Evolutionary conservation across 1,139 yeast genomes (phyloP), one percentile per base, ranked within the genome.

Genomic region (Yamadazyma spencermartinsiae): DNA sequence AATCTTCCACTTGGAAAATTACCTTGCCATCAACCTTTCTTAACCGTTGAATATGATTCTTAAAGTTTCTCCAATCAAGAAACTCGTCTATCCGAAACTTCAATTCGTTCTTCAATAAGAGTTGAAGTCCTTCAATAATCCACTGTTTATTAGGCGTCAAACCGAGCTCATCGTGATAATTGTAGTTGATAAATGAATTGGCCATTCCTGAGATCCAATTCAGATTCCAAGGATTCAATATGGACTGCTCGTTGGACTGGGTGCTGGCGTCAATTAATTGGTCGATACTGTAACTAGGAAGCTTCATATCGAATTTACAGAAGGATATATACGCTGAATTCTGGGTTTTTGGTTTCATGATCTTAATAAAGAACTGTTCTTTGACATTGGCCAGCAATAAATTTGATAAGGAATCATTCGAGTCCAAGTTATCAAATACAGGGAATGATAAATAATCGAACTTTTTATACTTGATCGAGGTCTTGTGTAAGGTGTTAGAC

Each of bases 61-160:
- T 60, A 46, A 59, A 65, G 33, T 61, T 56, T 45, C 74, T 55
- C 77, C 77, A 72, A 46, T 71, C 76, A 12, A 54, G 38, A 32
- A 51, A 55, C 13, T 51, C 53, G 43, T 65, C 70, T 29, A 70
- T 50, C 30, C 52, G 53, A 36, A 68, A 60, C 45, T 58, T 61
- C 35, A 72, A 43, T 40, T 59, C 59, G 11, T 59, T 58, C 3
- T 51, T 50, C 20, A 61, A 41, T 7, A 68, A 45, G 32, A 65
- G 42, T 12, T 49, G 44, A 21, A 65, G 55, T 1, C 68, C 74
- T 44, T 68, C 68, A 16, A 44, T 41, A 3, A 68, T 46, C 76
- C 76, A 70, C 2, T 43, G 43, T 17, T 50, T 42, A 17, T 55
- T 57, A 8, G 60, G 50, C 12, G 41, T 45, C 37, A 72, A 52